Conservation (phyloP, 768 basidiomycete genomes). For the Cantharellus cinnabarinus region DNA sequence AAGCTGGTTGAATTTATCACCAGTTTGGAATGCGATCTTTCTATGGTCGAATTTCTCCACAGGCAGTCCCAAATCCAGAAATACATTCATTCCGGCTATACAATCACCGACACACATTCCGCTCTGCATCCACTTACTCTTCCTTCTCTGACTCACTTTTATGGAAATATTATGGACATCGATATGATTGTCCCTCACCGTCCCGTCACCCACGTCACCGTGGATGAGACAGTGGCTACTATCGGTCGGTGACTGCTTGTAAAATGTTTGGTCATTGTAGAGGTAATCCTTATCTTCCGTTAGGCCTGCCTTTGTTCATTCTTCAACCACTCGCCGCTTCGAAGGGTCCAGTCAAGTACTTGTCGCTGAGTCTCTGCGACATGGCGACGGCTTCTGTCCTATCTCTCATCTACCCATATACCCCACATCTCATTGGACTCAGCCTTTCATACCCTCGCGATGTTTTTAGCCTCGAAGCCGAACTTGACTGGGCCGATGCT, state of each 20-base stretch:
- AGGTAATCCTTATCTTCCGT: not conserved
- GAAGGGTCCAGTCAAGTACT: not conserved
- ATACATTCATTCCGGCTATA: constrained; percentile 1
- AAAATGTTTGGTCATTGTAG: not conserved
- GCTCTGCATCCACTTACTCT: not conserved
- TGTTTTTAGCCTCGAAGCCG: not conserved
- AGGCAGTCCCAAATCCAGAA: not conserved
- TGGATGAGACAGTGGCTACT: not conserved
- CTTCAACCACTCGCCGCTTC: not conserved
- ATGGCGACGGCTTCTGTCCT: not conserved
- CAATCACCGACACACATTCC: not conserved
- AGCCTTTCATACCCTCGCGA: not conserved
- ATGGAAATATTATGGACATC: not conserved
- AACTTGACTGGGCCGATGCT: not conserved
- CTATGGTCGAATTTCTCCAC: not conserved
- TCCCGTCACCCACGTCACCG: not conserved
- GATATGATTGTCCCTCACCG: not conserved
- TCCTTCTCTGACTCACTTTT: not conserved
- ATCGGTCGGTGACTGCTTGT: not conserved
- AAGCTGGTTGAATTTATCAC: not conserved
- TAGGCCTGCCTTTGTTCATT: not conserved
- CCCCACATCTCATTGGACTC: not conserved
- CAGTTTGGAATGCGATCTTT: not conserved
- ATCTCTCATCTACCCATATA: not conserved
- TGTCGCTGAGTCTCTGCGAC: not conserved